phyloP scores from a whole-genome alignment of 345 rosid species.

The Ceriops tagal region DNA sequence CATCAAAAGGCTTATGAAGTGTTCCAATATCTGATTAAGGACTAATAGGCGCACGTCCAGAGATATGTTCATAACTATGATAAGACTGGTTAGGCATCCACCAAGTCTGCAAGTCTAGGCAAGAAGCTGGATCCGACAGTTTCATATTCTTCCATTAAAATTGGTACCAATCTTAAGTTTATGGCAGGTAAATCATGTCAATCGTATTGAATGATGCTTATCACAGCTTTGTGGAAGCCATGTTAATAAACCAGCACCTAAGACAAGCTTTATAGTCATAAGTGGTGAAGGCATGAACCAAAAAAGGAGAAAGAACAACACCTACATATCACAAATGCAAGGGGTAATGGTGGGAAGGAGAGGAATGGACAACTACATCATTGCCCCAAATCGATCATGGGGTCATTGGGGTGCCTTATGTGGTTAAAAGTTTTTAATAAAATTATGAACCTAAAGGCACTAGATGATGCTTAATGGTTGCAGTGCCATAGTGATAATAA shows the following conservation, averaged over 20 bases:
- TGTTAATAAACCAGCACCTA: not conserved
- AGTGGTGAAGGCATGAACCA: not conserved
- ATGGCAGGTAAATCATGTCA: not conserved
- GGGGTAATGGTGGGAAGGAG: not conserved
- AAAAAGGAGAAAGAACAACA: not conserved
- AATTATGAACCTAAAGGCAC: not conserved
- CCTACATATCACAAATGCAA: too few species aligned
- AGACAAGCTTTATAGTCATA: too few species aligned
- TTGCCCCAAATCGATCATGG: not conserved
- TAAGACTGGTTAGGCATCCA: constrained; percentile 1
- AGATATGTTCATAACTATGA: not conserved
- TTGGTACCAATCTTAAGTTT: not conserved
- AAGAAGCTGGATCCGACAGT: not conserved
- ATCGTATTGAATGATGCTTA: not conserved
- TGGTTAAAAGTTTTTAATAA: not conserved
- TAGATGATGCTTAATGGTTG: not conserved
- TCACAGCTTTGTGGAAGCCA: not conserved
- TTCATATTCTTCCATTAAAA: not conserved
- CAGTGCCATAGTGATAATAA: too few species aligned
- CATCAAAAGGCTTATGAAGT: not conserved
- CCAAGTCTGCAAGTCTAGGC: not conserved
- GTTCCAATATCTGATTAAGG: not conserved
- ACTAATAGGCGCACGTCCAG: too few species aligned
- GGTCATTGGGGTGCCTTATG: too few species aligned
- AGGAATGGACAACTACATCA: not conserved